Conservation (phyloP, 371 early-diverging fungal species). For the Mortierella sp. region DNA sequence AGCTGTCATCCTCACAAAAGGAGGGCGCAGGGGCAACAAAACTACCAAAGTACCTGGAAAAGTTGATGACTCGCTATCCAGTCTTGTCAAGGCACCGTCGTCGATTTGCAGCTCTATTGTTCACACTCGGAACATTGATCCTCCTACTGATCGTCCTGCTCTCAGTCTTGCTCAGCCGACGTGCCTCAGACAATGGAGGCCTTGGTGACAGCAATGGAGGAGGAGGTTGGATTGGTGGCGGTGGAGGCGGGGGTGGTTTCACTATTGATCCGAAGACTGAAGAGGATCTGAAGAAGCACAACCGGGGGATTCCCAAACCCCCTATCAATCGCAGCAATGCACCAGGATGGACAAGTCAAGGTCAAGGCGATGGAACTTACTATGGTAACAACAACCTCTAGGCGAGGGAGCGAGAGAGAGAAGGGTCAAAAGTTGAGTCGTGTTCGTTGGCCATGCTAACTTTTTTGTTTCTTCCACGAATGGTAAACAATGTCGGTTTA, state of each 20-base stretch:
- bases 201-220: neutral
- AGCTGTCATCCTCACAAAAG: constrained; percentile 3
- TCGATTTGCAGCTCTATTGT: constrained; percentile 29
- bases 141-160: constrained; percentile 28
- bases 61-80: constrained; percentile 37
- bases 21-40: too few species aligned
- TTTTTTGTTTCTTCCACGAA: neutral
- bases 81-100: constrained; percentile 39
- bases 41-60: constrained; percentile 24
- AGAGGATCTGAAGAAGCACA: constrained; percentile 29
- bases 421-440: too few species aligned
- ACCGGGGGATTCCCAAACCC: constrained; percentile 19
- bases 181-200: constrained; percentile 14
- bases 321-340: constrained; percentile 37
- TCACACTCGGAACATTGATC: constrained; percentile 1
- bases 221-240: constrained; percentile 3
- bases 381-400: constrained; percentile 53
- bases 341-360: constrained; percentile 27
- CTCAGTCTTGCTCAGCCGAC: constrained; percentile 20
- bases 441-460: neutral
- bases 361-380: constrained; percentile 59
- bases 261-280: constrained; percentile 10
- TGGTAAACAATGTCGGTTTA: too few species aligned
- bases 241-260: constrained; percentile 7
- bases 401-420: too few species aligned